Evolutionary conservation across 106 monocot species (phyloP).

Genomic region (Iris macrosiphon): DNA sequence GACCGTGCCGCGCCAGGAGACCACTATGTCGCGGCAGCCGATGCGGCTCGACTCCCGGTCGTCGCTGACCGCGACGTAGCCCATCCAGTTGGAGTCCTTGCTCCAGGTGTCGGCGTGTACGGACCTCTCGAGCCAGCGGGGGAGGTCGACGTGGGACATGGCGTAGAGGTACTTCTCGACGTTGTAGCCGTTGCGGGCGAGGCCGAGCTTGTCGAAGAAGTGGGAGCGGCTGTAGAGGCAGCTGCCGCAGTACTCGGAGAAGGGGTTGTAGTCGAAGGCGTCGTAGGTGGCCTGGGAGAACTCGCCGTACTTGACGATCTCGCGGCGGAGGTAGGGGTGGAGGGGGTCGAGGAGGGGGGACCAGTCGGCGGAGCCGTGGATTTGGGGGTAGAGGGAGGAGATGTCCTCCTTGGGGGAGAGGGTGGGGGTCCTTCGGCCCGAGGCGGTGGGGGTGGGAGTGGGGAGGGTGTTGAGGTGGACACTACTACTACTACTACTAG

Average conservation of each 20-base stretch:
- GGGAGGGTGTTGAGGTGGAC: constrained; percentile 6
- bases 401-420: constrained; percentile 49
- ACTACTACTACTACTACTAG: no score
- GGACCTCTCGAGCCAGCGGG: constrained; percentile 34
- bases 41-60: constrained; percentile 38
- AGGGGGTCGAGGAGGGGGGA: constrained; percentile 50
- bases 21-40: constrained; percentile 49
- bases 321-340: constrained; percentile 59
- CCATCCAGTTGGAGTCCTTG: constrained; percentile 76
- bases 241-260: constrained; percentile 44
- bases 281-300: constrained; percentile 76
- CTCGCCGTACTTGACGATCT: constrained; percentile 77
- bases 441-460: background rate
- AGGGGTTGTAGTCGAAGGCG: constrained; percentile 56
- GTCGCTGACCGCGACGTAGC: constrained; percentile 56
- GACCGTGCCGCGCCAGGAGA: constrained; percentile 70
- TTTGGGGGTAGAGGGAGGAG: constrained; percentile 23
- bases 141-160: constrained; percentile 44
- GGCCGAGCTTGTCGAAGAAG: constrained; percentile 35
- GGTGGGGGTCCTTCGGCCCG: constrained; percentile 10
- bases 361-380: constrained; percentile 52
- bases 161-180: constrained; percentile 65
- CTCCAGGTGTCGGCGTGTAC: constrained; percentile 41
- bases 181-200: constrained; percentile 27
- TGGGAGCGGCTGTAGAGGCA: constrained; percentile 30